Base-by-base conservation (phyloP, 371 early-diverging fungal genomes). In the Smittium culicis region DNA sequence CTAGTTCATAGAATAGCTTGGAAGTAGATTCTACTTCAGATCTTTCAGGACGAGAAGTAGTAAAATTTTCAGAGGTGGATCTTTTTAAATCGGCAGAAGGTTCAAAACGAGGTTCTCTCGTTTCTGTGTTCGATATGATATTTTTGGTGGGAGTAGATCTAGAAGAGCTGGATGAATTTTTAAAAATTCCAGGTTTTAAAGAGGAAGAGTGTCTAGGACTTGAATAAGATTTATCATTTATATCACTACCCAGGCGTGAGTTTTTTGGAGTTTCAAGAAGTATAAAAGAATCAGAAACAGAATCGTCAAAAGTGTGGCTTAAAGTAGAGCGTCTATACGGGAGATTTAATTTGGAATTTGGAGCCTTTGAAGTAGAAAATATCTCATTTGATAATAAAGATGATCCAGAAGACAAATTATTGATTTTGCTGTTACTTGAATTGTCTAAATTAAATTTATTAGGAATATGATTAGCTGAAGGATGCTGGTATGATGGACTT, bases 1-100 rank as follows among this genome's bases (percentile, higher is more conserved):
- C 70, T 0, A 77, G 65, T 54, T 20, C 31, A 54, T 71, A 73
- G 64, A 65, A 72, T 45, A 77, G 28, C n/a, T 67, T 59, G 24
- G 72, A 72, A 28, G 45, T 45, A 11, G 20, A 45, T 11, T 11
- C 45, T 11, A 45, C 11, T 20, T 45, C 45, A 11, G 45, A 45
- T 20, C 45, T 45, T 45, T 45, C 45, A 45, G 45, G n/a, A n/a
- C n/a, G n/a, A n/a, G n/a, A n/a, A n/a, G n/a, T n/a, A n/a, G n/a
- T n/a, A n/a, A n/a, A n/a, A n/a, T n/a, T n/a, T n/a, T n/a, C n/a
- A n/a, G n/a, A n/a, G n/a, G n/a, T n/a, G n/a, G n/a, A n/a, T n/a
- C n/a, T n/a, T n/a, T n/a, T n/a, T n/a, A n/a, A n/a, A n/a, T n/a
- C n/a, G n/a, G n/a, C n/a, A n/a, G n/a, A n/a, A 11, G 45, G 5